phyloP scores from a whole-genome alignment of 2,329 filamentous ascomycete genomes.

The Catunica adiposa region DNA sequence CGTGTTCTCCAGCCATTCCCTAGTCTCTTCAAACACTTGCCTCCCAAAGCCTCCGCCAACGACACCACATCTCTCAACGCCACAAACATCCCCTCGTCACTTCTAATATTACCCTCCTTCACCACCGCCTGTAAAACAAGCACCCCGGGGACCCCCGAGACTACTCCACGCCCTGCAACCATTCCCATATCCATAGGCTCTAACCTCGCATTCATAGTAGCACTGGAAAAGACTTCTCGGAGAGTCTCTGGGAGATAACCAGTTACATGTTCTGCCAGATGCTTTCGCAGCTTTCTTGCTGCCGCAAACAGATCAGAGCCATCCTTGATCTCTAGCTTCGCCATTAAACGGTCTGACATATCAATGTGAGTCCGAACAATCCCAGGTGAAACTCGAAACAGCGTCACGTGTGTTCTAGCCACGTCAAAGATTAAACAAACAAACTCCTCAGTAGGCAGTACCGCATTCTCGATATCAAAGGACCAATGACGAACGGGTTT shows the following conservation, averaged over 20 bases:
- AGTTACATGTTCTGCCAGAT: conserved; percentile 9
- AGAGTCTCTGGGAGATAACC: conserved; percentile 3
- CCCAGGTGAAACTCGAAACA: conserved; percentile 18
- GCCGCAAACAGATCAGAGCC: background rate
- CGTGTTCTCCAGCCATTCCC: conserved; percentile 5
- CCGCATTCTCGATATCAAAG: conserved; percentile 18
- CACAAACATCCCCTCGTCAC: conserved; percentile 15
- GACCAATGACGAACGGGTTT: conserved; percentile 18
- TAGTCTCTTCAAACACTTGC: conserved; percentile 2
- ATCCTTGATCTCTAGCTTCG: conserved; percentile 12
- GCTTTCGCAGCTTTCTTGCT: conserved; percentile 12
- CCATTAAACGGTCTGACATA: conserved; percentile 13
- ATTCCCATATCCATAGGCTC: conserved; percentile 15
- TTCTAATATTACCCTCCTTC: conserved; percentile 14
- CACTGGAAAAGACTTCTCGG: conserved; percentile 6
- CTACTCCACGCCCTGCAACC: conserved; percentile 25
- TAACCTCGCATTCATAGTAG: conserved; percentile 14
- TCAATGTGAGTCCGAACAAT: conserved; percentile 20
- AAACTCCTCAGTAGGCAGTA: conserved; percentile 12
- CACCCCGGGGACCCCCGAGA: conserved; percentile 13
- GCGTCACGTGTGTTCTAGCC: conserved; percentile 18
- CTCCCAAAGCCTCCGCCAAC: conserved; percentile 8
- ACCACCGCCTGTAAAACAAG: conserved; percentile 17
- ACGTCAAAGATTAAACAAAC: conserved; percentile 20
- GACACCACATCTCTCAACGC: conserved; percentile 19